A percentile compares a stretch with the other conserved stretches of the same genome.
Conservation (phyloP, 2,329 filamentous ascomycete species). For the Zymoseptoria passerinii region DNA sequence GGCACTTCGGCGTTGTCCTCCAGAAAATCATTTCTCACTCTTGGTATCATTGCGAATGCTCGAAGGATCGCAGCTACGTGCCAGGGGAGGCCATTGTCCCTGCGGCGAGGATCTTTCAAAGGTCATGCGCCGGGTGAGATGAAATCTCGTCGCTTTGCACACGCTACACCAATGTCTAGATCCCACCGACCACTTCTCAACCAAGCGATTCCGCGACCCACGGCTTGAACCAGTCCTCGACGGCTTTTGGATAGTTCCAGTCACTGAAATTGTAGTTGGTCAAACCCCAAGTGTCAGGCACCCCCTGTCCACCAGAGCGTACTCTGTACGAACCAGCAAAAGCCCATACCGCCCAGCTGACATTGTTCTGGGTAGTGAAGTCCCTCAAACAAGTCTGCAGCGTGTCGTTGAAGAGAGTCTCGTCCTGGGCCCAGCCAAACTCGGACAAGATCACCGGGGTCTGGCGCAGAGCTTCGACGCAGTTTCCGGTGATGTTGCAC, state of each 20-base stretch:
- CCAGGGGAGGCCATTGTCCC: neutral
- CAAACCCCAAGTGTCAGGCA: conserved; percentile 43
- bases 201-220: conserved; percentile 43
- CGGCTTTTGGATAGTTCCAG: conserved; percentile 39
- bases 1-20: neutral
- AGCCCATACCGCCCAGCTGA: conserved; percentile 46
- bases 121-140: neutral
- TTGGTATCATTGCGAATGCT: neutral
- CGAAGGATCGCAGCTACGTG: neutral
- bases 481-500: conserved; percentile 31
- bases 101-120: neutral
- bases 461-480: conserved; percentile 28
- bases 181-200: neutral
- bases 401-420: conserved; percentile 36
- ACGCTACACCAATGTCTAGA: neutral
- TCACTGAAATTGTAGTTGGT: conserved; percentile 41
- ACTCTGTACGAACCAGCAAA: conserved; percentile 43
- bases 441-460: conserved; percentile 33
- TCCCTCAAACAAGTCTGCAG: conserved; percentile 41
- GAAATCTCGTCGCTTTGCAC: neutral
- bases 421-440: conserved; percentile 33
- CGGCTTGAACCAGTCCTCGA: conserved; percentile 45
- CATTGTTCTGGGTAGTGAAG: conserved; percentile 38
- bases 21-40: neutral
- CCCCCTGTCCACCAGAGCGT: conserved; percentile 38